Evolutionary conservation across 768 basidiomycete genomes (phyloP), one percentile per base, ranked within the genome.

Genomic region (Boletus rubescentipes): DNA sequence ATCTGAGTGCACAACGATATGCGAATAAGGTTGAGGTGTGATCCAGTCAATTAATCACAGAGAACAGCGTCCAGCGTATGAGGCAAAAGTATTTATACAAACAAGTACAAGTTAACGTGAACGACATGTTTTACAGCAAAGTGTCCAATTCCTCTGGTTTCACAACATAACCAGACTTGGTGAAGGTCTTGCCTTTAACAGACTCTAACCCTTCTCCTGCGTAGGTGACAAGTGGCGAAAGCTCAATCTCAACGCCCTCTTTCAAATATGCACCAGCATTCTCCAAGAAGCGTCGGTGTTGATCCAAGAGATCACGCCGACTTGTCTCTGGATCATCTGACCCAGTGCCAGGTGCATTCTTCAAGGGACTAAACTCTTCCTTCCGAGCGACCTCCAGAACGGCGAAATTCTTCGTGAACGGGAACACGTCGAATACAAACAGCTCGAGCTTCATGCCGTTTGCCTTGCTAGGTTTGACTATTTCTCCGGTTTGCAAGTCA

Each of bases 371-470:
- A 64, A 99, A 99, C 73, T 98, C 96, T 55, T 96, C 91, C 54
- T 79, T 77, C 51, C 97, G 77, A 46, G 83, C 82, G 40, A 97
- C 93, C 70, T 98, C 94, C 67, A 98, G 73, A 37, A 98, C 92
- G 29, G 89, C 84, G 60, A 95, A 93, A 46, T 72, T 77, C 65
- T 85, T 71, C 26, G 93, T 93, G 73, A 83, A 92, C 1, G 95
- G 95, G 79, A 99, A 98, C 41, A 99, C 97, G 73, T 99, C 97
- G 66, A 99, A 99, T 31, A 99, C 90, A 74, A 99, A 99, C 76
- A 95, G 77, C 73, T 99, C 97, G 57, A 99, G 84, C 75, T 99
- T 99, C 92, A 98, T 96, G 56, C 97, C 97, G 70, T 99, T 98
- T n/a, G 93, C 91, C 66, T 86, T 86, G 57, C 73, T 71, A 2